Evolutionary conservation across 768 basidiomycete species (phyloP).

Genomic region (Lactifluus piperatus): DNA sequence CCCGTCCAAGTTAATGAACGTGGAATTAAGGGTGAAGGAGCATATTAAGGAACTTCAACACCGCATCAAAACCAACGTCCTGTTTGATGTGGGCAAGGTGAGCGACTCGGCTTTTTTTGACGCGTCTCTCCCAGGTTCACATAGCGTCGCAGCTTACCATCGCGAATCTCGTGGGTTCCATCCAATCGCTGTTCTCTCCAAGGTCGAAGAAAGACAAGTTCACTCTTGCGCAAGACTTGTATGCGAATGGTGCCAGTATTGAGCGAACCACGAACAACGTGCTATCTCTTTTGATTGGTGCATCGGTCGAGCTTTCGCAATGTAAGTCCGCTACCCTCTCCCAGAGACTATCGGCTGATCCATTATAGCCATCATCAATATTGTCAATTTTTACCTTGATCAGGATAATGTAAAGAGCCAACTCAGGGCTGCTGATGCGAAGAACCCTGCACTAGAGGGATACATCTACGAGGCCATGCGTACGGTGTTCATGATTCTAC

Average conservation of each 20-base stretch:
- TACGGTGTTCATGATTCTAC: constrained; percentile 30
- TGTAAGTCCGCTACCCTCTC: constrained; percentile 31
- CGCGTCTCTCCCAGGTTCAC: not conserved
- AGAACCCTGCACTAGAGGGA: constrained; percentile 39
- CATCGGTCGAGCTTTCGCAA: constrained; percentile 61
- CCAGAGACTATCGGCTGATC: not conserved
- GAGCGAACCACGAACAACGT: constrained; percentile 63
- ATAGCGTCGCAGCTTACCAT: constrained; percentile 25
- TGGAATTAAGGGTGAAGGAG: constrained; percentile 41
- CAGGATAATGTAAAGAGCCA: constrained; percentile 26
- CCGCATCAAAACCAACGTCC: constrained; percentile 47
- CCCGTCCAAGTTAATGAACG: constrained; percentile 44
- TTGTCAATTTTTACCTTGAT: constrained; percentile 56
- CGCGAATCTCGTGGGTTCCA: constrained; percentile 36
- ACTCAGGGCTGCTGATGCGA: constrained; percentile 30
- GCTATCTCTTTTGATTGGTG: constrained; percentile 59
- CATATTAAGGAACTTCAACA: constrained; percentile 46
- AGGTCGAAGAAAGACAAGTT: constrained; percentile 33
- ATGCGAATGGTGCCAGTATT: constrained; percentile 43
- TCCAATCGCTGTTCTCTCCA: constrained; percentile 40
- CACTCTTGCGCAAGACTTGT: constrained; percentile 49
- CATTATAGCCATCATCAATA: constrained; percentile 49
- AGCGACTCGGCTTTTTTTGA: constrained; percentile 8
- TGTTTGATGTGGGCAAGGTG: constrained; percentile 37
- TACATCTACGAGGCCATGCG: constrained; percentile 63